phyloP scores from a whole-genome alignment of 148 eudicot genomes.

The Rhododendron williamsianum region DNA sequence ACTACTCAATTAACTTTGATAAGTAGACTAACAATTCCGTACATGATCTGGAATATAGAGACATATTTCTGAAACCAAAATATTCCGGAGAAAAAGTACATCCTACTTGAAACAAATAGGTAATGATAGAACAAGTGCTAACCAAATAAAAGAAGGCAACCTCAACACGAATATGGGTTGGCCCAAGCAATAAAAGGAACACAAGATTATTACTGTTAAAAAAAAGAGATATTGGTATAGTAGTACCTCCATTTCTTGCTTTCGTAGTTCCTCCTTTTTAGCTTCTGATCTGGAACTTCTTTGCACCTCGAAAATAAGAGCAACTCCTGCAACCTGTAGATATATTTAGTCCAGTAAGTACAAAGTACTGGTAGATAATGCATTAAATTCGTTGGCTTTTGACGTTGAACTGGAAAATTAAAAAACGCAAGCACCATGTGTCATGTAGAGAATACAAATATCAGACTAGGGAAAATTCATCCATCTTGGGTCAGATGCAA shows the following conservation, averaged over 20 bases:
- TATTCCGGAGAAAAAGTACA: not conserved
- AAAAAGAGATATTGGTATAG: not conserved
- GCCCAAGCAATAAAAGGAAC: not conserved
- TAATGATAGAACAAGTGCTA: not conserved
- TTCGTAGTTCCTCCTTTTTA: conserved; percentile 71
- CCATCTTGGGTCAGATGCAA: not conserved
- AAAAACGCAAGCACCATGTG: not conserved
- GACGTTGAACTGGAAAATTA: not conserved
- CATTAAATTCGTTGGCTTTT: not conserved
- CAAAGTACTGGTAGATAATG: conserved; percentile 6
- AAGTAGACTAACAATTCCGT: not conserved
- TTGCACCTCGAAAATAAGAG: conserved; percentile 78
- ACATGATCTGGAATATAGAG: not conserved
- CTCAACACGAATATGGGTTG: not conserved
- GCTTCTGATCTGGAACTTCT: conserved; percentile 85
- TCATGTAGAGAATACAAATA: not conserved
- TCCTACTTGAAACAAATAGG: not conserved
- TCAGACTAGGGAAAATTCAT: not conserved
- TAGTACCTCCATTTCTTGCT: conserved; percentile 72
- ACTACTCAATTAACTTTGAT: not conserved
- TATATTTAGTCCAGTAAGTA: conserved; percentile 8
- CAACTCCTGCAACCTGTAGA: conserved; percentile 75
- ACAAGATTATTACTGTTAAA: not conserved
- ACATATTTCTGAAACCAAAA: not conserved
- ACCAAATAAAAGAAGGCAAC: not conserved